A percentile compares a stretch with the other conserved stretches of the same genome.
phyloP scores from a whole-genome alignment of 371 early-diverging fungal genomes.

The Mucor racemosus region DNA sequence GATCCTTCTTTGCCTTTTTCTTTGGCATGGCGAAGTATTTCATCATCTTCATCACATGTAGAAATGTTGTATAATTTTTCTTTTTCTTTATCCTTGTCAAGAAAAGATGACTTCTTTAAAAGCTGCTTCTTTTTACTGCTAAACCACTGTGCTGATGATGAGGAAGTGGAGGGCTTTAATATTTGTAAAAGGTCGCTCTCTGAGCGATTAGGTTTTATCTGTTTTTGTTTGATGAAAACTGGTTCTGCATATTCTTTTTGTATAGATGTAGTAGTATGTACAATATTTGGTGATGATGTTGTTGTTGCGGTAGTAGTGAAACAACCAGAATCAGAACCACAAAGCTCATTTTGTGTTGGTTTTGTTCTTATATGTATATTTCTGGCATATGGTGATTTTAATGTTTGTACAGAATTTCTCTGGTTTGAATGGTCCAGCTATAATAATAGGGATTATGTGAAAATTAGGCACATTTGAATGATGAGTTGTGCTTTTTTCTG shows the following conservation, averaged over 20 bases:
- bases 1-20: constrained; percentile 26
- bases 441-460: background rate
- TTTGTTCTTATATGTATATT: constrained; percentile 21
- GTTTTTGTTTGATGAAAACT: constrained; percentile 31
- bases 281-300: background rate
- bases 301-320: constrained; percentile 3
- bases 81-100: background rate
- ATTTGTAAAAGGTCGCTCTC: constrained; percentile 43
- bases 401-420: constrained; percentile 27
- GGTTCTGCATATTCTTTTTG: constrained; percentile 44
- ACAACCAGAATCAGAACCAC: constrained; percentile 19
- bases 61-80: constrained; percentile 3
- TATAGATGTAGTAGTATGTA: constrained; percentile 25
- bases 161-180: constrained; percentile 18
- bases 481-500: background rate
- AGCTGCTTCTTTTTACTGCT: constrained; percentile 2
- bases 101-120: constrained; percentile 1
- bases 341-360: background rate
- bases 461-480: no score
- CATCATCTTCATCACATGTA: constrained; percentile 10
- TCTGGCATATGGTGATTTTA: constrained; percentile 28
- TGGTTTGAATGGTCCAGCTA: constrained; percentile 5
- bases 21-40: constrained; percentile 16
- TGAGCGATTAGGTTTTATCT: constrained; percentile 37
- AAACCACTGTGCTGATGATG: constrained; percentile 5